Evolutionary conservation across 1,284 basidiomycete species (phyloP), one percentile per base, ranked within the genome.

Genomic region (Ganoderma resinaceum): DNA sequence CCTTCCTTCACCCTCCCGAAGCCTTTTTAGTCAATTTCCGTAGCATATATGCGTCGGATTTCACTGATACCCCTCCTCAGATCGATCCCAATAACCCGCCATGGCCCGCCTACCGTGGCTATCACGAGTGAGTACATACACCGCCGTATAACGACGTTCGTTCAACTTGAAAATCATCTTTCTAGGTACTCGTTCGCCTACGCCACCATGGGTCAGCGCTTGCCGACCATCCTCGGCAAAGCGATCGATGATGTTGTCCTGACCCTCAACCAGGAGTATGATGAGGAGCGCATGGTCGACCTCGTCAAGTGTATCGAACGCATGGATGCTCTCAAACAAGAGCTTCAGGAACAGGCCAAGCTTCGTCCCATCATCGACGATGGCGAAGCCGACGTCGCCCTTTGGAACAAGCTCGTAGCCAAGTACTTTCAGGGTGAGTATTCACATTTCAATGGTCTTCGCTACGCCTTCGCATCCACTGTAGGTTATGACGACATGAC

Each of bases 341-440:
- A 96, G 77, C 84, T 96, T 65, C 93, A 92, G 75, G 86, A 86
- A 1, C 95, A 95, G 76, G 89, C 89, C 12, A 94, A 94, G 77
- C 86, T 95, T 40, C 85, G 95, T 35, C 95, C 93, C 65, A 96
- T 97, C 78, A 83, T 95, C 59, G 97, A 99, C 79, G 97, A 99
- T 77, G 91, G 90, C 69, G 96, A 98, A 78, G 97, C 92, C 33
- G 97, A 99, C 76, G 92, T 99, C 46, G 92, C 96, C 1, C 86
- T 98, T 20, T 99, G 97, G 97, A 99, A 99, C 84, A 98, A 98
- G 79, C 94, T 95, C 80, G 96, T 96, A 63, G 94, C 94, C 55
- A 95, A 94, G 78, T 98, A 90, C 80, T 98, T 98, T 84, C 91
- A 95, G 82, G 96, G 95, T 89, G 70, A 72, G 79, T 75, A 18